Conservation (phyloP, 1,284 basidiomycete genomes). For the Bondarzewia mesenterica region DNA sequence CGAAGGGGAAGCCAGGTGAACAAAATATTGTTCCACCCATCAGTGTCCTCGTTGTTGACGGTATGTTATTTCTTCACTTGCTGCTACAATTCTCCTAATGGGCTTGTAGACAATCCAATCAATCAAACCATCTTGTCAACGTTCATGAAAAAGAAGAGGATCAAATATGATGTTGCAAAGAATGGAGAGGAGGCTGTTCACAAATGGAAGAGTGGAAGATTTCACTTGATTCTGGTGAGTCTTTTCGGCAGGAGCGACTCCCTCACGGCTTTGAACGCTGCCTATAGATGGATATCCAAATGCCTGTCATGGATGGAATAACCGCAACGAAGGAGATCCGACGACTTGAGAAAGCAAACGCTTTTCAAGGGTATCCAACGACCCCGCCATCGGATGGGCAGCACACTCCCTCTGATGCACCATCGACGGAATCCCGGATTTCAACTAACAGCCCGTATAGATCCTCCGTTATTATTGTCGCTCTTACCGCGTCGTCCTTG, state of each 20-base stretch:
- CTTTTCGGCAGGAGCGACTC: constrained; percentile 1
- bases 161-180: constrained; percentile 91
- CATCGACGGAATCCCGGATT: constrained; percentile 34
- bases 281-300: constrained; percentile 95
- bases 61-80: constrained; percentile 35
- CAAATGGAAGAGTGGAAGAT: constrained; percentile 91
- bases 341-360: constrained; percentile 67
- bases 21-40: constrained; percentile 84
- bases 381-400: constrained; percentile 53
- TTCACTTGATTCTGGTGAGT: constrained; percentile 91
- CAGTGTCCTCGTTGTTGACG: constrained; percentile 93
- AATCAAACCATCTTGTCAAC: constrained; percentile 95
- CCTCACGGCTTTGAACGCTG: constrained; percentile 6
- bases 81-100: background rate
- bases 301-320: constrained; percentile 98
- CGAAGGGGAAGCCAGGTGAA: constrained; percentile 20
- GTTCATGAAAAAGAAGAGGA: constrained; percentile 94
- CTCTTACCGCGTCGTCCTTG: constrained; percentile 90
- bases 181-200: constrained; percentile 95
- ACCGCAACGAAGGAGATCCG: constrained; percentile 96
- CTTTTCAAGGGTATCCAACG: constrained; percentile 64
- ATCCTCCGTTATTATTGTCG: constrained; percentile 97
- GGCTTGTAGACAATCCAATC: constrained; percentile 85
- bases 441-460: constrained; percentile 67
- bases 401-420: constrained; percentile 44